A percentile compares a stretch with the other conserved stretches of the same genome.
Evolutionary conservation across 2,329 filamentous ascomycete genomes (phyloP).

Genomic region (Didymella glomerata): DNA sequence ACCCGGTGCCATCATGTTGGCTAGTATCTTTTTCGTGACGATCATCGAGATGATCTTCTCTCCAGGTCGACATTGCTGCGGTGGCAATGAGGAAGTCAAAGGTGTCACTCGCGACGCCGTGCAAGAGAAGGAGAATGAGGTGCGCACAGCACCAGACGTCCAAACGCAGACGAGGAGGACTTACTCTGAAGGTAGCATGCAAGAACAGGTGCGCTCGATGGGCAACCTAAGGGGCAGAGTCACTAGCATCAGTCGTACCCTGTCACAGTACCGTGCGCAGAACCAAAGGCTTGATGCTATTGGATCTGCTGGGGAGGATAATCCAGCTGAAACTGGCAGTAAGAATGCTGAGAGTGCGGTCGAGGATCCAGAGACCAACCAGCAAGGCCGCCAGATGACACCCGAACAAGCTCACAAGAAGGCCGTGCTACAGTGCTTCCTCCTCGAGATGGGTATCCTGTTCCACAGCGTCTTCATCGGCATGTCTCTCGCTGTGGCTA

Average conservation of each 20-base stretch:
- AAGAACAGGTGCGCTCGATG: slow-evolving; percentile 35
- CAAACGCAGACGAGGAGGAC: slow-evolving; percentile 26
- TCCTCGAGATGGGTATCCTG: slow-evolving; percentile 67
- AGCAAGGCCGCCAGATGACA: slow-evolving; percentile 25
- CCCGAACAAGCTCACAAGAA: slow-evolving; percentile 41
- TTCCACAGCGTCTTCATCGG: slow-evolving; percentile 72
- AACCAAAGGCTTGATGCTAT: slow-evolving; percentile 45
- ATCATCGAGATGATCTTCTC: slow-evolving; percentile 68
- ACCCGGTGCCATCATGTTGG: slow-evolving; percentile 70
- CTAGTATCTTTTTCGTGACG: slow-evolving; percentile 67
- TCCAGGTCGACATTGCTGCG: slow-evolving; percentile 64
- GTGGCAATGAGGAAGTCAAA: slow-evolving; percentile 55
- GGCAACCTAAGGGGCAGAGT: slow-evolving; percentile 35
- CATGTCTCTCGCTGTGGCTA: slow-evolving; percentile 65
- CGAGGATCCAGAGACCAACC: slow-evolving; percentile 36
- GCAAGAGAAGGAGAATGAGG: slow-evolving; percentile 15
- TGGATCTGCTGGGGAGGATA: slow-evolving; percentile 52
- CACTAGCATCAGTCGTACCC: slow-evolving; percentile 42
- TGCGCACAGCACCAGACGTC: slow-evolving; percentile 10
- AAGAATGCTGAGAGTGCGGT: slow-evolving; percentile 34
- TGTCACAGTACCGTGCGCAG: slow-evolving; percentile 40
- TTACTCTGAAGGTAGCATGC: slow-evolving; percentile 36
- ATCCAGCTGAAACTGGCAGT: slow-evolving; percentile 49
- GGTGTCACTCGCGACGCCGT: slow-evolving; percentile 31
- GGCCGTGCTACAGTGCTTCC: slow-evolving; percentile 47